Conservation (phyloP, 23 red algal species). For the Cyanidioschyzon merolae region DNA sequence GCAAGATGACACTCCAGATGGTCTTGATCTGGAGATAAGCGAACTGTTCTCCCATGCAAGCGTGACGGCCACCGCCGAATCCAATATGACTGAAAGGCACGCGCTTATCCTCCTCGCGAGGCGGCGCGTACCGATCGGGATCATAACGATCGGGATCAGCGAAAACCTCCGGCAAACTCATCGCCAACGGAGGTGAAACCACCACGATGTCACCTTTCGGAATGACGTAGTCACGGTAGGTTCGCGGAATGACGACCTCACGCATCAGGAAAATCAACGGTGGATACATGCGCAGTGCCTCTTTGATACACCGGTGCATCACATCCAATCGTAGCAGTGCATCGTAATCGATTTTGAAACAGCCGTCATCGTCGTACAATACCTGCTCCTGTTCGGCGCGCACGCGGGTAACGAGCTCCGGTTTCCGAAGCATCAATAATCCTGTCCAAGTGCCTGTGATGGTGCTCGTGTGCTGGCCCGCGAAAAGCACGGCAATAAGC, state of each 20-base stretch:
- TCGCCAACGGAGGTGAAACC: constrained; percentile 63
- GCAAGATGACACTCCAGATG: constrained; percentile 85
- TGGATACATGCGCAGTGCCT: constrained; percentile 95
- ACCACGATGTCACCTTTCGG: constrained; percentile 62
- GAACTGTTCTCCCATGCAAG: constrained; percentile 97
- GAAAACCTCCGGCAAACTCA: constrained; percentile 60
- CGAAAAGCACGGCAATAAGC: constrained; percentile 69
- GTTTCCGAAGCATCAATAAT: constrained; percentile 48
- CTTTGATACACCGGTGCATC: constrained; percentile 83
- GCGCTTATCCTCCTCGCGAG: constrained; percentile 66
- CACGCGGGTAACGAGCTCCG: constrained; percentile 33
- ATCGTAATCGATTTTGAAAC: constrained; percentile 48
- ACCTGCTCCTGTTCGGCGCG: constrained; percentile 54
- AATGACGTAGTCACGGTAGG: constrained; percentile 47
- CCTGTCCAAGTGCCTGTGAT: constrained; percentile 85
- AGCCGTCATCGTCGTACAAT: constrained; percentile 4
- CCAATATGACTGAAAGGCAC: constrained; percentile 72
- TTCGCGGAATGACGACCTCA: constrained; percentile 45
- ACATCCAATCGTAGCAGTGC: constrained; percentile 60
- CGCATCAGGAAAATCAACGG: constrained; percentile 98
- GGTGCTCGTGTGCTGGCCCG: constrained; percentile 89
- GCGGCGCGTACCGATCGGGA: constrained; percentile 74
- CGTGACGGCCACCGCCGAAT: constrained; percentile 93
- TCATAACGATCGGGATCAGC: constrained; percentile 66
- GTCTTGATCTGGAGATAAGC: constrained; percentile 99